Conservation (phyloP, 1,139 yeast genomes). For the Pichia sp. region DNA sequence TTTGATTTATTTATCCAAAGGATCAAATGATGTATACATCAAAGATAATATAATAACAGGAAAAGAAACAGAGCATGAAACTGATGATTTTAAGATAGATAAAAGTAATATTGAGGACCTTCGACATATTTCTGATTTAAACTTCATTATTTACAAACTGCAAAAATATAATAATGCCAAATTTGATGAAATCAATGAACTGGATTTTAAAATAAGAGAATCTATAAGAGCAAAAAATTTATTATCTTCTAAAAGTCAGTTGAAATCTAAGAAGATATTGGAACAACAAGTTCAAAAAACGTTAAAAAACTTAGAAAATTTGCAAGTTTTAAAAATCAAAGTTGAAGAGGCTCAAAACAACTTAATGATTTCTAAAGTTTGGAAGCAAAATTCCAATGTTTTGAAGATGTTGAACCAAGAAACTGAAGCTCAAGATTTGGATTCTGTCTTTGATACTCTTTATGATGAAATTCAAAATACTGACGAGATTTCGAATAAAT, state of each 20-base stretch:
- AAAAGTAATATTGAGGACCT: constrained; percentile 15
- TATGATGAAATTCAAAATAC: constrained; percentile 26
- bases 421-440: constrained; percentile 19
- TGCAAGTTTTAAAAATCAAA: constrained; percentile 33
- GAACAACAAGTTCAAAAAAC: constrained; percentile 30
- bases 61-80: background rate
- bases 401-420: constrained; percentile 34
- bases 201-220: constrained; percentile 13
- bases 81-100: background rate
- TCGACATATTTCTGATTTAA: constrained; percentile 23
- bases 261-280: constrained; percentile 23
- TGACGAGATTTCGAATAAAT: constrained; percentile 30
- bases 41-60: constrained; percentile 2
- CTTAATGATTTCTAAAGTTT: constrained; percentile 29
- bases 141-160: constrained; percentile 21
- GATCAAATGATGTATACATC: constrained; percentile 3
- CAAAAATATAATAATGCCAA: constrained; percentile 17
- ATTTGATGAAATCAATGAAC: constrained; percentile 11
- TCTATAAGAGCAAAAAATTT: constrained; percentile 16
- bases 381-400: constrained; percentile 32
- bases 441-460: constrained; percentile 33
- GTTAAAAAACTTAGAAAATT: constrained; percentile 29
- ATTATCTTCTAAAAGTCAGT: constrained; percentile 20
- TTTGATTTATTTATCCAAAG: constrained; percentile 19
- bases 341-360: constrained; percentile 42